These are phyloP conservation scores for Galium porrigens DNA, from an alignment of 305 asterid genomes.

Conservation along the genomic window DNA sequence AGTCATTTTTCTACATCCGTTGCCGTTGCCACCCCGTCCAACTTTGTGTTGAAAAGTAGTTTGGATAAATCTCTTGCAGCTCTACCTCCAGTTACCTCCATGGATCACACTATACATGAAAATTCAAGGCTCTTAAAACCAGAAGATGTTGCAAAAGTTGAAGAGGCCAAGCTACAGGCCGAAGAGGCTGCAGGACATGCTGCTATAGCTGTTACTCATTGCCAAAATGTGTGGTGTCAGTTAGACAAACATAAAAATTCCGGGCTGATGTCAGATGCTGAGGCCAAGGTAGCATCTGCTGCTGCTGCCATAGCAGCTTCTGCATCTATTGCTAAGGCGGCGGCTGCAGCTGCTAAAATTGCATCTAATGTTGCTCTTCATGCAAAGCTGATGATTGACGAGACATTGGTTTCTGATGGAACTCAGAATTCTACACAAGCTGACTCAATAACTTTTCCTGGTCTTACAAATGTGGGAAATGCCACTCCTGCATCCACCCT, in stretches of 20 bases:
- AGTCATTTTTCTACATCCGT: conserved; percentile 55
- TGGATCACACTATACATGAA: conserved; percentile 31
- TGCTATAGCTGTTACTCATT: conserved; percentile 57
- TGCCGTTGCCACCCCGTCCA: conserved; percentile 41
- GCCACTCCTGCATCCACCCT: conserved; percentile 50
- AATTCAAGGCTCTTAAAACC: conserved; percentile 26
- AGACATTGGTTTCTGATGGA: conserved; percentile 38
- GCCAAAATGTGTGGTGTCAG: conserved; percentile 72
- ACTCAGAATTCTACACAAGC: conserved; percentile 19
- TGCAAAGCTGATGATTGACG: conserved; percentile 86
- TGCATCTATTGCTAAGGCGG: conserved; percentile 93
- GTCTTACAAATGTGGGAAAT: conserved; percentile 29
- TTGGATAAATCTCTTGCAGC: conserved; percentile 30
- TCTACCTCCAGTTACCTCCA: conserved; percentile 27
- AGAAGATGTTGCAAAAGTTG: conserved; percentile 46
- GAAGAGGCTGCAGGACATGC: conserved; percentile 77
- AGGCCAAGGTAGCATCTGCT: conserved; percentile 69
- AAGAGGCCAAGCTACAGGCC: conserved; percentile 74
- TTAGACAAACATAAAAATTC: conserved; percentile 48
- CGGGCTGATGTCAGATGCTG: conserved; percentile 48
- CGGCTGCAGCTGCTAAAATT: conserved; percentile 92
- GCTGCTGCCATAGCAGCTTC: conserved; percentile 87
- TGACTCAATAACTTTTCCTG: conserved; percentile 20
- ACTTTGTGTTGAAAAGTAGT: conserved; percentile 32
- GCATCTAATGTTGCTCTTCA: conserved; percentile 75